Evolutionary conservation across 192 early-diverging fungal genomes (phyloP).

Genomic region (Gaertneriomyces sp.): DNA sequence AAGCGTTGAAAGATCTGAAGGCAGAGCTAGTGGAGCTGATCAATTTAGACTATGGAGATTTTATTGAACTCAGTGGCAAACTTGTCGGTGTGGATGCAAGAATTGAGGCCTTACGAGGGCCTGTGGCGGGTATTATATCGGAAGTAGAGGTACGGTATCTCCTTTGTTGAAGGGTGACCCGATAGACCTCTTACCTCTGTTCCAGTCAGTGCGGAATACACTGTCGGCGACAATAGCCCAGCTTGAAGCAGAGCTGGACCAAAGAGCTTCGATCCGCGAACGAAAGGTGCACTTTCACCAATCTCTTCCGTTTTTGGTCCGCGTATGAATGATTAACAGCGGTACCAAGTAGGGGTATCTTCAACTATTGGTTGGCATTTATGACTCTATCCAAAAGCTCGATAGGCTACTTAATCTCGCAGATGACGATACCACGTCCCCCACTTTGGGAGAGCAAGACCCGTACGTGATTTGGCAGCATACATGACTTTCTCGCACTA

Average conservation of each 20-base stretch:
- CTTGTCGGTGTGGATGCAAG: slow-evolving; percentile 69
- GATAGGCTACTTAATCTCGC: slow-evolving; percentile 64
- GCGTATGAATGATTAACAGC: neutral
- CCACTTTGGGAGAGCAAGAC: too few species aligned
- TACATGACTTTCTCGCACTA: too few species aligned
- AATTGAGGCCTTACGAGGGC: slow-evolving; percentile 55
- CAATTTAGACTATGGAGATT: slow-evolving; percentile 76
- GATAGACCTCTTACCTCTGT: neutral
- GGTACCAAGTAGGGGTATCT: slow-evolving; percentile 46
- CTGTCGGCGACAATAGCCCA: slow-evolving; percentile 51
- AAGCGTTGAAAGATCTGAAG: slow-evolving; percentile 59
- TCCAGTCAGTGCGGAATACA: slow-evolving; percentile 48
- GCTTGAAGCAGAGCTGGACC: slow-evolving; percentile 57
- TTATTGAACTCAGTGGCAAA: slow-evolving; percentile 75
- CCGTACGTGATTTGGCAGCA: too few species aligned
- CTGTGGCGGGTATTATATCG: slow-evolving; percentile 57
- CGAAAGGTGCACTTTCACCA: slow-evolving; percentile 52
- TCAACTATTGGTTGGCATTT: slow-evolving; percentile 69
- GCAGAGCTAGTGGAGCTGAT: slow-evolving; percentile 73
- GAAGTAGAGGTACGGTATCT: slow-evolving; percentile 48
- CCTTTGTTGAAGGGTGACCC: neutral
- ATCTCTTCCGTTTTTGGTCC: neutral
- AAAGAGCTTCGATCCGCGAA: slow-evolving; percentile 62
- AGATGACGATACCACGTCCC: slow-evolving; percentile 10
- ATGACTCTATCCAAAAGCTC: slow-evolving; percentile 73